phyloP scores from a whole-genome alignment of 2,329 filamentous ascomycete genomes.

The Paraphaeosphaeria minitans region DNA sequence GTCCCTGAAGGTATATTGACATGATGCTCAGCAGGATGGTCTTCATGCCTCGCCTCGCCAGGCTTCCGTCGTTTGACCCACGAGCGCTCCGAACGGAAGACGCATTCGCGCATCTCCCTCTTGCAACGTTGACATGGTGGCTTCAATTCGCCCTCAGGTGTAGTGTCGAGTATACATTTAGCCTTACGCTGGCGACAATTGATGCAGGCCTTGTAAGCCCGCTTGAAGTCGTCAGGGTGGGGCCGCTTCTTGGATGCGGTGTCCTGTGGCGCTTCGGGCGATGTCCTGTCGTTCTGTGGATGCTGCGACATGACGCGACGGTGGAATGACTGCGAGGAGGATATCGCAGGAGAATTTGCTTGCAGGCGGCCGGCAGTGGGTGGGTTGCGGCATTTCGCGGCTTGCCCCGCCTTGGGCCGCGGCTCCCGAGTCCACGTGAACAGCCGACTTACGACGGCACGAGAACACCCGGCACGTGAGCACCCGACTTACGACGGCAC shows the following conservation, averaged over 20 bases:
- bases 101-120: slow-evolving; percentile 57
- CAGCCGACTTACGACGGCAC: neutral
- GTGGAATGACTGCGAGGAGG: slow-evolving; percentile 11
- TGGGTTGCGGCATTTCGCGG: neutral
- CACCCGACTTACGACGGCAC: no score
- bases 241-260: slow-evolving; percentile 34
- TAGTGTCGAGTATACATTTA: slow-evolving; percentile 56
- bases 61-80: slow-evolving; percentile 47
- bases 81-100: slow-evolving; percentile 50
- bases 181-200: slow-evolving; percentile 59
- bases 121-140: slow-evolving; percentile 56
- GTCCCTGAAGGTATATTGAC: neutral
- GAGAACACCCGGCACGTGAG: no score
- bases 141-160: slow-evolving; percentile 46
- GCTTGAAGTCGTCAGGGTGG: slow-evolving; percentile 54
- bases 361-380: slow-evolving; percentile 10
- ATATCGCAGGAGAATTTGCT: slow-evolving; percentile 17
- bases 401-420: slow-evolving; percentile 4
- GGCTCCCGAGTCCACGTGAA: neutral
- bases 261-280: slow-evolving; percentile 1
- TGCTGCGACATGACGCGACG: slow-evolving; percentile 15
- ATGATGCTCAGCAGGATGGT: slow-evolving; percentile 14
- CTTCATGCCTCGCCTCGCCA: slow-evolving; percentile 33
- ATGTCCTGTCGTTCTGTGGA: slow-evolving; percentile 4
- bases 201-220: slow-evolving; percentile 61